Conservation (phyloP, 139 green algal species). For the Raphidocelis subcapitata region DNA sequence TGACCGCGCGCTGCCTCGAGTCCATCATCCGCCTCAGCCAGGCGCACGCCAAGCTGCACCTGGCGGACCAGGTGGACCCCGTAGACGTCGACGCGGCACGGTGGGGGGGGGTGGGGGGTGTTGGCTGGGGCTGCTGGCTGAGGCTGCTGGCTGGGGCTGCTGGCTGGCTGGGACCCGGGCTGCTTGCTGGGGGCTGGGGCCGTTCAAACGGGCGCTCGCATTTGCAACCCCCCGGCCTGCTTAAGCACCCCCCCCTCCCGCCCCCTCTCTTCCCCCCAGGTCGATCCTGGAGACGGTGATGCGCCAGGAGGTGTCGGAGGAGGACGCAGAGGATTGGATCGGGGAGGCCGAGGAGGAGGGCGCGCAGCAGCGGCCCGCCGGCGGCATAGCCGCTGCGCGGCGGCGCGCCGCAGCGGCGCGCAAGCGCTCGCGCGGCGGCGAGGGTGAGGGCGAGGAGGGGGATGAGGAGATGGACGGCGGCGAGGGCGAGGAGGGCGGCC, state of each 20-base stretch:
- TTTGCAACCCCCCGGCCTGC: neutral
- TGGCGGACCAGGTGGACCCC: constrained; percentile 31
- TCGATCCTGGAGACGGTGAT: neutral
- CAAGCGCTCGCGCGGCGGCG: neutral
- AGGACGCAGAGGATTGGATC: neutral
- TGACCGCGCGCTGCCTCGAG: constrained; percentile 91
- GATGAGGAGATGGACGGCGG: neutral
- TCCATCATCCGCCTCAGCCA: constrained; percentile 95
- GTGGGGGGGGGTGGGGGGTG: constrained; percentile 13
- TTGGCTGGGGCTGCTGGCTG: neutral
- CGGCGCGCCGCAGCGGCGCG: no score
- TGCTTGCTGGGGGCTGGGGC: neutral
- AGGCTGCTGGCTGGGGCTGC: neutral
- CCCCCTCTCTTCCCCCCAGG: neutral
- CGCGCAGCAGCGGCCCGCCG: neutral
- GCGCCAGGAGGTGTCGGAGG: neutral
- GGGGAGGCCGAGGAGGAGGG: constrained; percentile 29
- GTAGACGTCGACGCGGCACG: constrained; percentile 29
- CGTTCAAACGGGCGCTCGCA: neutral
- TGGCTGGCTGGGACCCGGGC: neutral
- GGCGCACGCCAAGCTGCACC: constrained; percentile 83
- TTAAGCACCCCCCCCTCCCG: no score
- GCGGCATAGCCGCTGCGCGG: no score
- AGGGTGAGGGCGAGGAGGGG: constrained; percentile 7
- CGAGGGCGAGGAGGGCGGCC: neutral